These are phyloP conservation scores for Moniliella sp. DNA, from an alignment of 1,284 basidiomycete species.

Conservation along the genomic window DNA sequence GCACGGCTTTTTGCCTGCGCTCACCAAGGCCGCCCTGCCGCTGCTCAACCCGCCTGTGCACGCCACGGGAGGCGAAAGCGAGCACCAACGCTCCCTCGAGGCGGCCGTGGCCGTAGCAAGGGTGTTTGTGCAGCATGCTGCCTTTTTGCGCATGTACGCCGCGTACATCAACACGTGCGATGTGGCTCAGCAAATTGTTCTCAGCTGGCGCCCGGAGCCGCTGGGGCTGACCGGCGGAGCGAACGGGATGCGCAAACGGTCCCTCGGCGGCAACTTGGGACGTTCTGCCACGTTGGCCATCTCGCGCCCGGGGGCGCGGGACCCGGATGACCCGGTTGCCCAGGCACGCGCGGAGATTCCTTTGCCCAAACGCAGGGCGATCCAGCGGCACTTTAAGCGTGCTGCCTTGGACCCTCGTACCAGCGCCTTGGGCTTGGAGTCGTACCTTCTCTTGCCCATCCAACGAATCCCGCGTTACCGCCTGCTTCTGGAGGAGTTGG, in stretches of 20 bases:
- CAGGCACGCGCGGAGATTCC: too few species aligned
- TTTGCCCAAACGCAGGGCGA: constrained; percentile 12
- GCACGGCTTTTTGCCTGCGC: constrained; percentile 68
- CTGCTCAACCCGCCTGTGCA: too few species aligned
- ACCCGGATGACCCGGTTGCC: too few species aligned
- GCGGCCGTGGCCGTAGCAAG: constrained; percentile 60
- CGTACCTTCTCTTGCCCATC: constrained; percentile 76
- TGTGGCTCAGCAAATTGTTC: constrained; percentile 8
- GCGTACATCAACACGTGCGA: constrained; percentile 30
- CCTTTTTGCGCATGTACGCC: constrained; percentile 31
- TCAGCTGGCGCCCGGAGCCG: too few species aligned
- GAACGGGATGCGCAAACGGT: too few species aligned
- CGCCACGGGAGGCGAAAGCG: too few species aligned
- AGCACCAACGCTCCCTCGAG: too few species aligned
- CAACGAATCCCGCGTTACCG: constrained; percentile 90
- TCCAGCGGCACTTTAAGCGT: constrained; percentile 23
- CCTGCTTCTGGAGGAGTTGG: constrained; percentile 42
- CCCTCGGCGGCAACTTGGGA: too few species aligned
- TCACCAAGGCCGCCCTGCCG: constrained; percentile 44
- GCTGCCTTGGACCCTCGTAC: constrained; percentile 47
- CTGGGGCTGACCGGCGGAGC: too few species aligned
- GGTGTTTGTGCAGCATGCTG: constrained; percentile 44
- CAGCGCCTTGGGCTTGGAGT: constrained; percentile 85
- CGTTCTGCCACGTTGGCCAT: too few species aligned
- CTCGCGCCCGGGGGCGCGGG: too few species aligned